phyloP scores from a whole-genome alignment of 2,329 filamentous ascomycete genomes.

The Falciphora oryzae region DNA sequence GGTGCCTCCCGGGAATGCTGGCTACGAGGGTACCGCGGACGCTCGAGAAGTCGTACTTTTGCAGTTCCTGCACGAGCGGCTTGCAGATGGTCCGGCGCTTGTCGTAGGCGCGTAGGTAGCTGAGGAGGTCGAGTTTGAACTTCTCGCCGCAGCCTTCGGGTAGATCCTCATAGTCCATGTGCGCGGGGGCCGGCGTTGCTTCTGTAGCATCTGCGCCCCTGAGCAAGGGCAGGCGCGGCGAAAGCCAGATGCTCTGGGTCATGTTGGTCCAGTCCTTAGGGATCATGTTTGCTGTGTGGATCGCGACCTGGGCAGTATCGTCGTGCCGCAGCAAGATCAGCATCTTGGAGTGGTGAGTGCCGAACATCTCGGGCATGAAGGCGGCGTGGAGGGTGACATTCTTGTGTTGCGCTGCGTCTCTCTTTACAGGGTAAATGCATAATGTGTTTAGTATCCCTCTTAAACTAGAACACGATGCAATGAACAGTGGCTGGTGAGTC shows the following conservation, averaged over 20 bases:
- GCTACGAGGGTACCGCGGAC: conserved; percentile 69
- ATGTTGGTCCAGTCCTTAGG: conserved; percentile 79
- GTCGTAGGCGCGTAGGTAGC: conserved; percentile 68
- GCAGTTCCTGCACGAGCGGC: conserved; percentile 51
- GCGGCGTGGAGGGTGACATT: conserved; percentile 70
- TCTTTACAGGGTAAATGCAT: conserved; percentile 32
- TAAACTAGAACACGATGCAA: background rate
- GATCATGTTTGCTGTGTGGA: conserved; percentile 94
- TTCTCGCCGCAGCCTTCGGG: conserved; percentile 55
- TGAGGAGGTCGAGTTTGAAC: conserved; percentile 72
- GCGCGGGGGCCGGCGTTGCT: background rate
- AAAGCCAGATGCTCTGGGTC: conserved; percentile 78
- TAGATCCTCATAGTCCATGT: conserved; percentile 13
- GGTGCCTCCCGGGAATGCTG: conserved; percentile 67
- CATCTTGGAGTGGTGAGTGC: conserved; percentile 86
- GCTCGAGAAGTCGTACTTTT: conserved; percentile 60
- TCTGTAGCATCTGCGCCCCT: conserved; percentile 2
- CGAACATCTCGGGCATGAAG: conserved; percentile 77
- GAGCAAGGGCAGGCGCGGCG: conserved; percentile 58
- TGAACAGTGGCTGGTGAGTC: conserved; percentile 12
- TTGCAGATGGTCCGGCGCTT: conserved; percentile 45
- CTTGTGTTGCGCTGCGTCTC: conserved; percentile 51
- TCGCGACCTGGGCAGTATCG: conserved; percentile 68
- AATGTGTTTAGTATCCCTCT: background rate
- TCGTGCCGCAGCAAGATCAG: conserved; percentile 76